Evolutionary conservation across 1,139 yeast species (phyloP), one percentile per base, ranked within the genome.

Genomic region (Yamadazyma dushanensis): DNA sequence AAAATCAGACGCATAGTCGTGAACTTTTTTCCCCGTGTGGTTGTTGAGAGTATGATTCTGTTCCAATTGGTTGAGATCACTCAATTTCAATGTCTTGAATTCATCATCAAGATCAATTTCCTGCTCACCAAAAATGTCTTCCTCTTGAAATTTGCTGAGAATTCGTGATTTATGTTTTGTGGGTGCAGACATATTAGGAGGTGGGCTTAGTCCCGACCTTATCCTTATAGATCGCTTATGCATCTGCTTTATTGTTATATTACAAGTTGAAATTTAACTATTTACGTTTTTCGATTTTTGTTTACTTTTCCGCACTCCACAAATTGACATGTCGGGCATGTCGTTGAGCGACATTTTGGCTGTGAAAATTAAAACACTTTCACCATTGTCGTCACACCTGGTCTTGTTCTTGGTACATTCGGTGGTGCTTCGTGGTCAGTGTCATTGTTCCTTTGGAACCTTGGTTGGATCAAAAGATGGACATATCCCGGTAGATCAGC

Each of bases 391-490:
- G 29, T 30, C 1, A 27, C 7, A 18, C 40, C 49, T 2, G 62
- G 63, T 19, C 40, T 43, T 1, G 34, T 50, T 34, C 55, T 31
- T 8, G 46, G 39, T n/a, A 59, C 41, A 18, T 30, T 26, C 2
- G 30, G 13, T 2, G 64, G 64, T 3, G 63, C 64, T 20, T 59
- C 55, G 0, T 61, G 59, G 0, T 85, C 87, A 0, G 86, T 80
- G 49, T 80, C 86, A 49, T 80, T 79, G 43, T 79, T 77, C 31
- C 70, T 62, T 49, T 79, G 85, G 24, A 56, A 49, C 21, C 59
- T 66, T 0, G 87, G 87, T 49, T 81, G 87, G 3, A 80, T 53
- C 14, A 80, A 47, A 2, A 72, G 74, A 10, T 48, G 59, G 45
- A 39, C 53, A 31, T 54, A 39, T 4, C 13, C 9, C 3, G 40